A percentile compares a stretch with the other conserved stretches of the same genome.
phyloP scores from a whole-genome alignment of 176 grass and related monocot species.

The Ananas comosus region DNA sequence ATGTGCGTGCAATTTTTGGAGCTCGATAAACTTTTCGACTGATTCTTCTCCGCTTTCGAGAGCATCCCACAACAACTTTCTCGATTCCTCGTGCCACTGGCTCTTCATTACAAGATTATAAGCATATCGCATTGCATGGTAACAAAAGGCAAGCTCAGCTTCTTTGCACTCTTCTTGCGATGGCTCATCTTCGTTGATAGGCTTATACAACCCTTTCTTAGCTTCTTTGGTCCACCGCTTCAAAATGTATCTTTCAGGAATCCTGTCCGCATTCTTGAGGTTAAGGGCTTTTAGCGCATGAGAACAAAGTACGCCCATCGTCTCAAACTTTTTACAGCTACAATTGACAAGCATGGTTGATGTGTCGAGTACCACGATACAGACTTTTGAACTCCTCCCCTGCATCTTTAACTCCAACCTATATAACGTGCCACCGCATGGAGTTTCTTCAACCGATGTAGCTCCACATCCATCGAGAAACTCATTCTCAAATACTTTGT shows the following conservation, averaged over 20 bases:
- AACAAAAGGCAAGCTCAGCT: conserved; percentile 60
- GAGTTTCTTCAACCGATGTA: conserved; percentile 55
- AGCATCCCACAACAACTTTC: conserved; percentile 75
- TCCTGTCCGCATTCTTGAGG: conserved; percentile 66
- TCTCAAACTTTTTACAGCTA: conserved; percentile 14
- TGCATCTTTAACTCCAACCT: conserved; percentile 78
- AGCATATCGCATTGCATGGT: conserved; percentile 32
- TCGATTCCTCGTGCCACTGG: conserved; percentile 60
- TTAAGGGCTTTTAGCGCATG: conserved; percentile 69
- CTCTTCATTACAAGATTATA: conserved; percentile 16
- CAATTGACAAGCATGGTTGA: conserved; percentile 60
- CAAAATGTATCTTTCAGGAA: conserved; percentile 76
- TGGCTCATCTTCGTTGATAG: conserved; percentile 50
- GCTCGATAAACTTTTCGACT: no score
- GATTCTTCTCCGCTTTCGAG: conserved; percentile 52
- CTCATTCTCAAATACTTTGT: conserved; percentile 81
- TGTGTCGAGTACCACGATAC: conserved; percentile 52
- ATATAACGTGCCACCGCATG: conserved; percentile 41
- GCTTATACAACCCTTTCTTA: conserved; percentile 50
- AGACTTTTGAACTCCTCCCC: conserved; percentile 63
- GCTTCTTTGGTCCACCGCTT: conserved; percentile 86
- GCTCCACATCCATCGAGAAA: conserved; percentile 76
- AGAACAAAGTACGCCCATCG: conserved; percentile 72
- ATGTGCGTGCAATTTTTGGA: no score
- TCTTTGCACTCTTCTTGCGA: conserved; percentile 53